Conservation (phyloP, 31 red algal genomes). For the Asparagopsis taxiformis region DNA sequence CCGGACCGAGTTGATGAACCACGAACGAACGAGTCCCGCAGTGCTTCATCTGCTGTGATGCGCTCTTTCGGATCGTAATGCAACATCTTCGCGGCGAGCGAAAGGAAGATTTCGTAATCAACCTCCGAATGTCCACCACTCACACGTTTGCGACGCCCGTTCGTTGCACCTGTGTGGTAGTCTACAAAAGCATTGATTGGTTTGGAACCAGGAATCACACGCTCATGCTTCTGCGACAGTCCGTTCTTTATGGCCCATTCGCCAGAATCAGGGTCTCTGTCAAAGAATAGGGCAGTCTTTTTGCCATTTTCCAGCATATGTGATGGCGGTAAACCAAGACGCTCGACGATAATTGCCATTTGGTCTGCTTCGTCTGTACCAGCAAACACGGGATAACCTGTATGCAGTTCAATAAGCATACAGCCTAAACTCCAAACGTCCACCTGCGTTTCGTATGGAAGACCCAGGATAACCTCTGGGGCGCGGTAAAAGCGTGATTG, state of each 20-base stretch:
- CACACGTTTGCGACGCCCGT: conserved; percentile 30
- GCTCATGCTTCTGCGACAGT: background rate
- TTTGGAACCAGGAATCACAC: conserved; percentile 35
- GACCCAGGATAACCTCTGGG: conserved; percentile 91
- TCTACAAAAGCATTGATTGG: conserved; percentile 41
- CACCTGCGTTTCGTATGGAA: conserved; percentile 76
- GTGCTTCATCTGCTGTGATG: conserved; percentile 48
- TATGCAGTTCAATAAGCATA: conserved; percentile 92
- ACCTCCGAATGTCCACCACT: conserved; percentile 49
- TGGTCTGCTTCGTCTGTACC: conserved; percentile 86
- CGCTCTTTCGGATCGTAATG: conserved; percentile 55
- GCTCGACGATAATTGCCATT: conserved; percentile 87
- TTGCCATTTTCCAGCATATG: conserved; percentile 71
- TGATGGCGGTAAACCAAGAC: conserved; percentile 76
- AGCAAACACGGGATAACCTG: conserved; percentile 90
- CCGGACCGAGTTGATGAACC: conserved; percentile 3
- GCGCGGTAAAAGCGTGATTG: conserved; percentile 98
- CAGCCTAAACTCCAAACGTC: conserved; percentile 98
- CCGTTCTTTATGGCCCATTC: conserved; percentile 17
- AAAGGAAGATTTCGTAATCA: conserved; percentile 62
- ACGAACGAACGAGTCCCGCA: conserved; percentile 52
- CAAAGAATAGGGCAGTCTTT: conserved; percentile 70
- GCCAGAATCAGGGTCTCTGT: conserved; percentile 7
- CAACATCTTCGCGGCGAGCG: conserved; percentile 62
- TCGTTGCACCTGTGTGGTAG: conserved; percentile 18